A percentile compares a stretch with the other conserved stretches of the same genome.
Evolutionary conservation across 257 asterid genomes (phyloP).

Genomic region (Paraleonurus japonicus): DNA sequence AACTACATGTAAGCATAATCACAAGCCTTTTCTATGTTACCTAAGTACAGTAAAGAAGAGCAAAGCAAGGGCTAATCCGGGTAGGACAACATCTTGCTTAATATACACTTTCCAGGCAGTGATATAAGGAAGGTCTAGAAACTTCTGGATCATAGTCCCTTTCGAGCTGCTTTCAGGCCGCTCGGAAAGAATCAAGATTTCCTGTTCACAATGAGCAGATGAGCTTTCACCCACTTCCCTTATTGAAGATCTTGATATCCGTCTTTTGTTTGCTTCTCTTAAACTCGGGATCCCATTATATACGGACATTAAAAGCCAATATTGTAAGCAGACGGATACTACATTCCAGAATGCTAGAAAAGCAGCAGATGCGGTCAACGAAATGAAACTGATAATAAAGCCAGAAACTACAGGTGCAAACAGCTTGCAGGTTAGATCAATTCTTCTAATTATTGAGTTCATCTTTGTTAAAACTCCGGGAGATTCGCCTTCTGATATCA

Average conservation of each 20-base stretch:
- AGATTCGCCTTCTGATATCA: conserved; percentile 76
- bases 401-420: conserved; percentile 80
- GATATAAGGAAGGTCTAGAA: conserved; percentile 47
- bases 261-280: conserved; percentile 42
- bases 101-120: conserved; percentile 76
- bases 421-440: conserved; percentile 72
- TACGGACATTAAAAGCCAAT: conserved; percentile 73
- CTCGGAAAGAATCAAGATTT: conserved; percentile 23
- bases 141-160: conserved; percentile 24
- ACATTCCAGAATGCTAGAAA: conserved; percentile 67
- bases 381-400: conserved; percentile 77
- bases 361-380: conserved; percentile 76
- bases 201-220: conserved; percentile 27
- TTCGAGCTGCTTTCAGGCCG: conserved; percentile 28
- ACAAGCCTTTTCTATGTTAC: conserved; percentile 32
- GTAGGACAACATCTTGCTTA: conserved; percentile 67
- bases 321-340: conserved; percentile 64
- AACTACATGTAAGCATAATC: background rate
- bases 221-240: conserved; percentile 30
- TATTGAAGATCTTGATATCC: conserved; percentile 33
- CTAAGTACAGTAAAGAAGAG: conserved; percentile 79
- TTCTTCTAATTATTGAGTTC: conserved; percentile 82
- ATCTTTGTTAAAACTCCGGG: conserved; percentile 56
- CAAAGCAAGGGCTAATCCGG: conserved; percentile 80
- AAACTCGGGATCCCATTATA: conserved; percentile 70